phyloP scores from a whole-genome alignment of 1,139 yeast species.

The Debaryomyces coudertii region DNA sequence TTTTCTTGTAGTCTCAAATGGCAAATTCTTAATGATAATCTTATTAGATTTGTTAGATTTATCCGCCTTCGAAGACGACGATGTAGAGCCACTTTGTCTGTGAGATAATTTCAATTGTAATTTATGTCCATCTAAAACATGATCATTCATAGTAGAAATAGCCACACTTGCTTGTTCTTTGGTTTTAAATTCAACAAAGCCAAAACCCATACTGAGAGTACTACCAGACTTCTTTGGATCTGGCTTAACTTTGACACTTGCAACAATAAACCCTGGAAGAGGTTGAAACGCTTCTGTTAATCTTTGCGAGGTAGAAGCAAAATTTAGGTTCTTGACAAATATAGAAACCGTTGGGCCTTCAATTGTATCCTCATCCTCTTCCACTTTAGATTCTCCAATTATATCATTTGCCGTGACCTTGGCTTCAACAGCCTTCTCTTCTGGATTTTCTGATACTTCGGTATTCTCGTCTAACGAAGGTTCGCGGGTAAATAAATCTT shows the following conservation, averaged over 20 bases:
- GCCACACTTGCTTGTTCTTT: constrained; percentile 81
- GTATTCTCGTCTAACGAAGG: constrained; percentile 45
- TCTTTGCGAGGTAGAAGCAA: constrained; percentile 66
- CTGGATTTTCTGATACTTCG: constrained; percentile 21
- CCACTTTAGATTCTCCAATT: constrained; percentile 26
- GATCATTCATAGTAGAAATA: constrained; percentile 72
- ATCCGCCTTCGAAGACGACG: constrained; percentile 29
- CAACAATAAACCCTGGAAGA: constrained; percentile 78
- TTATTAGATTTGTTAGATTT: constrained; percentile 57
- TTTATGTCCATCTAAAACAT: constrained; percentile 84
- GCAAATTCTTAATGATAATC: constrained; percentile 92
- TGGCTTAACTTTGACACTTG: constrained; percentile 85
- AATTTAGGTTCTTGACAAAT: constrained; percentile 90
- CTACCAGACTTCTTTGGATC: constrained; percentile 74
- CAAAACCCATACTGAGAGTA: constrained; percentile 91
- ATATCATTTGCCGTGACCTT: constrained; percentile 34
- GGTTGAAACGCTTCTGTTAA: constrained; percentile 66
- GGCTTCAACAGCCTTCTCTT: constrained; percentile 34
- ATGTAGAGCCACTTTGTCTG: constrained; percentile 53
- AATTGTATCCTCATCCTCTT: constrained; percentile 41
- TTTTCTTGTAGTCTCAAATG: constrained; percentile 92
- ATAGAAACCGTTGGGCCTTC: constrained; percentile 82
- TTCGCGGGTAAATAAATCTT: constrained; percentile 69
- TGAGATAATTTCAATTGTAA: constrained; percentile 87
- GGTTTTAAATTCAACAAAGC: constrained; percentile 87